Conservation (phyloP, 148 eudicot genomes). For the Mesembryanthemum crystallinum region DNA sequence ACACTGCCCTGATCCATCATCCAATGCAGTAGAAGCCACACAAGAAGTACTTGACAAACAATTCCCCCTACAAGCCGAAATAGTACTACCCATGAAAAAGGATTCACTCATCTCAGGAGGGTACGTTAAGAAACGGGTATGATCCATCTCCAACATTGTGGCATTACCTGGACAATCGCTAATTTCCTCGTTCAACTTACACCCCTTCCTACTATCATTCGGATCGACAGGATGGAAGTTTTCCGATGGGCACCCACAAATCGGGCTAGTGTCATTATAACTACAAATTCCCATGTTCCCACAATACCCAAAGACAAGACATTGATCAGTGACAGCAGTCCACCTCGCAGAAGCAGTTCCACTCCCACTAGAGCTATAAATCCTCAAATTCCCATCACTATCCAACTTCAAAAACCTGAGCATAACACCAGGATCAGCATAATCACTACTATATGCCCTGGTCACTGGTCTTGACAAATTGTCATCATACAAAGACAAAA, state of each 20-base stretch:
- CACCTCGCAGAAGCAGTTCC: slow-evolving; percentile 38
- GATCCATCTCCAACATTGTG: slow-evolving; percentile 53
- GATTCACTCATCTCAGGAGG: slow-evolving; percentile 50
- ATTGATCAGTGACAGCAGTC: slow-evolving; percentile 79
- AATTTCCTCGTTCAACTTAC: slow-evolving; percentile 64
- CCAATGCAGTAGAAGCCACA: slow-evolving; percentile 60
- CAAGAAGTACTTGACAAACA: slow-evolving; percentile 57
- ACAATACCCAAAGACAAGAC: slow-evolving; percentile 79
- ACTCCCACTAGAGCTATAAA: slow-evolving; percentile 54
- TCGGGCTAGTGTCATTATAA: slow-evolving; percentile 63
- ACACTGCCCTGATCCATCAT: slow-evolving; percentile 80
- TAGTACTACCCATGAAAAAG: slow-evolving; percentile 31
- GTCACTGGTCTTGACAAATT: slow-evolving; percentile 24
- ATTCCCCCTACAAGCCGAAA: slow-evolving; percentile 50
- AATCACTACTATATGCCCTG: slow-evolving; percentile 66
- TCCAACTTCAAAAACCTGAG: slow-evolving; percentile 62
- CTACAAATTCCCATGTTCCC: slow-evolving; percentile 86
- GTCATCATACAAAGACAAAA: slow-evolving; percentile 43
- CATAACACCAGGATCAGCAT: slow-evolving; percentile 43
- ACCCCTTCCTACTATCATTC: slow-evolving; percentile 55
- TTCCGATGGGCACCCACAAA: slow-evolving; percentile 75
- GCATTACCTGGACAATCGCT: slow-evolving; percentile 46
- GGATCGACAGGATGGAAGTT: slow-evolving; percentile 64
- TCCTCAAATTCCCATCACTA: slow-evolving; percentile 81
- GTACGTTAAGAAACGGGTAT: slow-evolving; percentile 61